phyloP scores from a whole-genome alignment of 208 protist genomes.

The Trypanosoma avium region DNA sequence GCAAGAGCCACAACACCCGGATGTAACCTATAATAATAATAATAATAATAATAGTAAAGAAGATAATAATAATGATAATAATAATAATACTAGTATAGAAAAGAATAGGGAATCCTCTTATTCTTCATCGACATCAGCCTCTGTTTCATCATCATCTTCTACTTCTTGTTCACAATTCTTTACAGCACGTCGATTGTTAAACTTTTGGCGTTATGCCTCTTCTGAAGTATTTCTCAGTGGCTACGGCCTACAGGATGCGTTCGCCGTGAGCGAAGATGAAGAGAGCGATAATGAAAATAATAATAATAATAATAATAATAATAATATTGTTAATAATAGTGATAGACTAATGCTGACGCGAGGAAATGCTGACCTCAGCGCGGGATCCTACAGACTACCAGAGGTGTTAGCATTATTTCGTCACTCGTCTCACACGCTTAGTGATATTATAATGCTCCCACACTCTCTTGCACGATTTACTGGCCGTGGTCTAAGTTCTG shows the following conservation, averaged over 20 bases:
- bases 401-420: constrained; percentile 46
- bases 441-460: constrained; percentile 33
- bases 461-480: neutral
- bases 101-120: too few relatives aligned
- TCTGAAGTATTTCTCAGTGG: constrained; percentile 39
- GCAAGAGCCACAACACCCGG: too few relatives aligned
- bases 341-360: neutral
- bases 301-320: neutral
- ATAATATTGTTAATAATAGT: neutral
- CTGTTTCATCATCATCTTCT: too few relatives aligned
- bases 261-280: constrained; percentile 20
- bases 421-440: constrained; percentile 33
- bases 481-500: constrained; percentile 6
- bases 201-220: constrained; percentile 53
- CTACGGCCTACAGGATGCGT: constrained; percentile 50
- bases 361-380: constrained; percentile 29
- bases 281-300: neutral
- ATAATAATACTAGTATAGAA: too few relatives aligned
- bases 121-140: too few relatives aligned
- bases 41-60: too few relatives aligned
- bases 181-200: constrained; percentile 39
- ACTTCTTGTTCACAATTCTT: too few relatives aligned
- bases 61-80: too few relatives aligned
- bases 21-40: too few relatives aligned
- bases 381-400: constrained; percentile 41